Evolutionary conservation across 768 basidiomycete species (phyloP).

Genomic region (Boletus subparvulus): DNA sequence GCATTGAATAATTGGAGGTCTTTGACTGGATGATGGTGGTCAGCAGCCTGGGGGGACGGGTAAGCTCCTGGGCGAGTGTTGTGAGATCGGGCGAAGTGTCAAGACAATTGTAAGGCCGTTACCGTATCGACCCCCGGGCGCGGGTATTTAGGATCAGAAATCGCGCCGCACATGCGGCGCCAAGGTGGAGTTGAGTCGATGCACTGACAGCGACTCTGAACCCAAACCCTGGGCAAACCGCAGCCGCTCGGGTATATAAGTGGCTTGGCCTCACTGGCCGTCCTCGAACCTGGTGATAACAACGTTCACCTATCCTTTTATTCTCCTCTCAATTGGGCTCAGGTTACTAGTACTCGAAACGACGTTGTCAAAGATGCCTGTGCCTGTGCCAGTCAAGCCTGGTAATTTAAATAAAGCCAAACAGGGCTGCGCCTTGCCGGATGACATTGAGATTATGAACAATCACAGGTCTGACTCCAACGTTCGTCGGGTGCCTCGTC

Average conservation of each 20-base stretch:
- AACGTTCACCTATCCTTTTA: not conserved
- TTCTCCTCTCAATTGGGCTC: too few species aligned
- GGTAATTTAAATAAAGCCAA: conserved; percentile 28
- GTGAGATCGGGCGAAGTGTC: too few species aligned
- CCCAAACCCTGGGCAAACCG: not conserved
- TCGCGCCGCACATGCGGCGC: conserved; percentile 10
- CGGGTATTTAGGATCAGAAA: not conserved
- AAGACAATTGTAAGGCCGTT: too few species aligned
- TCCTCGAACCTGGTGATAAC: not conserved
- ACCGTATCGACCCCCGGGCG: not conserved
- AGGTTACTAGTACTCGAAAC: not conserved
- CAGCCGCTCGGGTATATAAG: not conserved
- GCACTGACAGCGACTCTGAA: not conserved
- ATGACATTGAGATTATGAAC: conserved; percentile 10
- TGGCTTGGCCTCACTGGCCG: not conserved
- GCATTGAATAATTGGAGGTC: too few species aligned
- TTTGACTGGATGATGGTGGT: too few species aligned
- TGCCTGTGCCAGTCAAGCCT: conserved; percentile 12
- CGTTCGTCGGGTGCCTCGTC: not conserved
- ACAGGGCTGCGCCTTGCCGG: conserved; percentile 20
- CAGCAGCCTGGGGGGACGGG: too few species aligned
- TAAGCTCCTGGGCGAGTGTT: too few species aligned
- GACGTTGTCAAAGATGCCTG: conserved; percentile 18
- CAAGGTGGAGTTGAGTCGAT: conserved; percentile 16
- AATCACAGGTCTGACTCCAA: conserved; percentile 22